A percentile compares a stretch with the other conserved stretches of the same genome.
phyloP scores from a whole-genome alignment of 1,284 basidiomycete species.

The Tilletia indica region DNA sequence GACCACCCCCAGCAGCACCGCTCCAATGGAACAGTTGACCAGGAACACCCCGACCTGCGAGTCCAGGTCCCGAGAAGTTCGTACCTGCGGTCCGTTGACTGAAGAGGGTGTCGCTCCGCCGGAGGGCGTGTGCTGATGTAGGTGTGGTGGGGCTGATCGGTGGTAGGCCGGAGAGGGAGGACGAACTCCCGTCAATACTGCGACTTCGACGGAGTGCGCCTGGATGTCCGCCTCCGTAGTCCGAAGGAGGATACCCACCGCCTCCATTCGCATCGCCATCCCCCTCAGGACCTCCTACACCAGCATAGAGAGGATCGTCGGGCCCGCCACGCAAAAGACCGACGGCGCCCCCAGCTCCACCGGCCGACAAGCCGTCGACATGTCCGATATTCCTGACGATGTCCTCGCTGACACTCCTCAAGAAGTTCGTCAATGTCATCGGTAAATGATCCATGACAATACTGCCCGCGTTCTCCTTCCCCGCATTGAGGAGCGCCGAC shows the following conservation, averaged over 20 bases:
- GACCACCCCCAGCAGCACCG: constrained; percentile 37
- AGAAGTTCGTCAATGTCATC: constrained; percentile 47
- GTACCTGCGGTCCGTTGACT: constrained; percentile 32
- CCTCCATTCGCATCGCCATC: background rate
- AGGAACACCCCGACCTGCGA: constrained; percentile 48
- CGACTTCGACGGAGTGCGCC: constrained; percentile 5
- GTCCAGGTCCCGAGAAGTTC: constrained; percentile 39
- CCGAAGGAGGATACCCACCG: background rate
- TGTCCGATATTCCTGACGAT: constrained; percentile 43
- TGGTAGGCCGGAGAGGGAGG: constrained; percentile 27
- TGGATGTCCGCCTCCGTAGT: constrained; percentile 12
- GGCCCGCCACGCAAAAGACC: constrained; percentile 5
- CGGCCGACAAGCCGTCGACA: constrained; percentile 43
- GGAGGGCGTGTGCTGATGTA: constrained; percentile 12
- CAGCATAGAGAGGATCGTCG: background rate
- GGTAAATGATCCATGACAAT: constrained; percentile 51
- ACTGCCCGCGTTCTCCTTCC: constrained; percentile 35
- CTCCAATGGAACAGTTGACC: constrained; percentile 46
- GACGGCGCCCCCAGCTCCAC: background rate
- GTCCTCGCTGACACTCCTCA: constrained; percentile 28
- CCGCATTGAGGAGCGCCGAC: constrained; percentile 24
- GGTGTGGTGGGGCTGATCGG: constrained; percentile 27
- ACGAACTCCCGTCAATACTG: constrained; percentile 6
- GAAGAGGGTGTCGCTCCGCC: constrained; percentile 43
- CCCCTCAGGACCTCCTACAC: background rate